Percentiles rank a stretch among this genome's conserved stretches.
Conservation (phyloP, 1,284 basidiomycete species). For the Ceratobasidium sp. region DNA sequence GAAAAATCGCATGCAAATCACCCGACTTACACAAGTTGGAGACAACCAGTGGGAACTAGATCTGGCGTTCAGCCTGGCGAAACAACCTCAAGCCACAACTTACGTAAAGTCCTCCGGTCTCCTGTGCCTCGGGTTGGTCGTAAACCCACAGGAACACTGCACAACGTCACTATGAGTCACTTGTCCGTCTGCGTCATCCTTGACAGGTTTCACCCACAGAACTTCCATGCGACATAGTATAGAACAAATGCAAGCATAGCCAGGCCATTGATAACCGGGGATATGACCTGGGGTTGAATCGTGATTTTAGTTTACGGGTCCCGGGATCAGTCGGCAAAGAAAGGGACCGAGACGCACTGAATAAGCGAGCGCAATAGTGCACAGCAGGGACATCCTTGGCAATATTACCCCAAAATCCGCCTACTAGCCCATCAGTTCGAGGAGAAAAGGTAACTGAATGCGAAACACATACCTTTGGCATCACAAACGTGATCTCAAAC, state of each 20-base stretch:
- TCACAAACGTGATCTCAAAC: conserved; percentile 46
- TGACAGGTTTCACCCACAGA: conserved; percentile 8
- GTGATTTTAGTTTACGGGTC: background rate
- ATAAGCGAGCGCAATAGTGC: conserved; percentile 48
- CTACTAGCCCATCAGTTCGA: conserved; percentile 7
- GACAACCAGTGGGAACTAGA: conserved; percentile 46
- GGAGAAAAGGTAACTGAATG: background rate
- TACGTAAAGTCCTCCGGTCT: conserved; percentile 48
- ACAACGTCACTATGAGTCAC: conserved; percentile 8
- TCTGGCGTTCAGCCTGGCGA: background rate
- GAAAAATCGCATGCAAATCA: background rate
- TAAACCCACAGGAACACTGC: conserved; percentile 47
- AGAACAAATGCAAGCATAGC: conserved; percentile 46
- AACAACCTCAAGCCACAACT: conserved; percentile 14
- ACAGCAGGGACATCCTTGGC: conserved; percentile 48
- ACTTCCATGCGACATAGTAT: conserved; percentile 42
- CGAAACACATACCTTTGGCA: conserved; percentile 42
- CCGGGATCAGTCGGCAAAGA: background rate
- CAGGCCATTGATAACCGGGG: conserved; percentile 48
- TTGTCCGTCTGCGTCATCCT: background rate
- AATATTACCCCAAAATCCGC: conserved; percentile 46
- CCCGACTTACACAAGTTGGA: conserved; percentile 45
- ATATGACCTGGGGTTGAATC: conserved; percentile 33
- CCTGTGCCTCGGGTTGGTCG: conserved; percentile 47
- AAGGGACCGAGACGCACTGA: conserved; percentile 16